Evolutionary conservation across 2,329 filamentous ascomycete species (phyloP), one percentile per base, ranked within the genome.

Genomic region (Aureobasidium leucospermi): DNA sequence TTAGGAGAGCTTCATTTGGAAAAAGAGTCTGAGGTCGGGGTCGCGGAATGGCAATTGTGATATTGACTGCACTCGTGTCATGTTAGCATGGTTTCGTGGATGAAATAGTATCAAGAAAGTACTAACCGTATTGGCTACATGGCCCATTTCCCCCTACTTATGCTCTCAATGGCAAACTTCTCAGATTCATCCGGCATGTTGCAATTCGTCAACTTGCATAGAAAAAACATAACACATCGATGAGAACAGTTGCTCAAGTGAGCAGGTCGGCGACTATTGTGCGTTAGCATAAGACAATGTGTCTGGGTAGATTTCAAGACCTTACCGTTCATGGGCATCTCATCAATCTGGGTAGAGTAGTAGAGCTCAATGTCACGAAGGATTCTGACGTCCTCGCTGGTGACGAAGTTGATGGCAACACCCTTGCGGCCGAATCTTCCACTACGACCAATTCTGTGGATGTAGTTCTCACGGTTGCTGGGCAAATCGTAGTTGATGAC

Each of bases 401-500:
- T 99, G 66, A 99, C 94, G 71, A 99, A 99, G 80, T 99, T 99
- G 82, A 99, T 99, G 39, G 94, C 94, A 65, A 99, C 94, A 82
- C 94, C 94, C 81, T 99, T 99, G 70, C 94, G 85, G 69, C 94
- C 94, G 69, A 99, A 99, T 67, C 94, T 85, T 67, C 94, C 94
- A 72, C 90, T 94, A 72, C 94, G 86, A 72, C 94, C 94, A 69
- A 99, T 99, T 68, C 94, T 88, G 80, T 99, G 94, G 75, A 99
- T 97, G 76, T 99, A 99, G 79, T 99, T 99, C 78, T 99, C 94
- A 82, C 94, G 91, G 77, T 99, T 97, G 76, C 89, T 94, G 3
- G 94, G 94, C 61, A 99, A 81, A 73, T 99, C 94, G 75, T 99
- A 99, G 80, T 99, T 99, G 81, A 99, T 99, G 63, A 99, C 94